These are phyloP conservation scores for Termitomyces sp. DNA, from an alignment of 768 basidiomycete species.

Conservation along the genomic window DNA sequence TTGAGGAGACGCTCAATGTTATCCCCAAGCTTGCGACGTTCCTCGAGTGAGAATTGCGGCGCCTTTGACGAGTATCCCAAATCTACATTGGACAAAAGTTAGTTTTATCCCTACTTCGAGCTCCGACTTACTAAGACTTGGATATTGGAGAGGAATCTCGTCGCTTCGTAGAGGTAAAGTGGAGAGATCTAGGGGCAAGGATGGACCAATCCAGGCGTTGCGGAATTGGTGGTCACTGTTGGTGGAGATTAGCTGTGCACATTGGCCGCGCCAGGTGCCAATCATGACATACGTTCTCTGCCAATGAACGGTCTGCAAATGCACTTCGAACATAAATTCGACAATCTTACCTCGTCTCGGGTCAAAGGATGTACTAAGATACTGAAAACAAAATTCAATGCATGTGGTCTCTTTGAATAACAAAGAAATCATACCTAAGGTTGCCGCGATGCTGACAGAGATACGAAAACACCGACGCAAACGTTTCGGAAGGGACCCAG, in stretches of 20 bases:
- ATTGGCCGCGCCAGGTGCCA: not conserved
- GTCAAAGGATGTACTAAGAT: constrained; percentile 76
- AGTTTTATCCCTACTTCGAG: not conserved
- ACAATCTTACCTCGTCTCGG: constrained; percentile 51
- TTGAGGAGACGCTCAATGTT: constrained; percentile 57
- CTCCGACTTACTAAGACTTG: constrained; percentile 51
- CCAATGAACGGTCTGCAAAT: constrained; percentile 1
- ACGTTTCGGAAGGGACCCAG: constrained; percentile 75
- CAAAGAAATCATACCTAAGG: constrained; percentile 47
- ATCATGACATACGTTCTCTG: constrained; percentile 46
- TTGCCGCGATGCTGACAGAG: constrained; percentile 63
- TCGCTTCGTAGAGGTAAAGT: constrained; percentile 48
- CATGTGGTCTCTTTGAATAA: not conserved
- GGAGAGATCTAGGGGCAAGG: constrained; percentile 64
- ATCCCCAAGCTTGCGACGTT: constrained; percentile 56
- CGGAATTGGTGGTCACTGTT: constrained; percentile 69
- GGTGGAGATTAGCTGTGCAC: not conserved
- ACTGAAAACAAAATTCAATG: constrained; percentile 30
- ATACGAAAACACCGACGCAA: constrained; percentile 74
- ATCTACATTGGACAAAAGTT: constrained; percentile 31
- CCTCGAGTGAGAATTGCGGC: constrained; percentile 51
- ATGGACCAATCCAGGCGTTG: constrained; percentile 69
- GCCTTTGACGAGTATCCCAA: constrained; percentile 63
- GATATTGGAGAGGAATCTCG: constrained; percentile 64
- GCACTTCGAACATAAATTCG: not conserved